Conservation (phyloP, 805 yeast species). For the Cyberlindnera veronae region DNA sequence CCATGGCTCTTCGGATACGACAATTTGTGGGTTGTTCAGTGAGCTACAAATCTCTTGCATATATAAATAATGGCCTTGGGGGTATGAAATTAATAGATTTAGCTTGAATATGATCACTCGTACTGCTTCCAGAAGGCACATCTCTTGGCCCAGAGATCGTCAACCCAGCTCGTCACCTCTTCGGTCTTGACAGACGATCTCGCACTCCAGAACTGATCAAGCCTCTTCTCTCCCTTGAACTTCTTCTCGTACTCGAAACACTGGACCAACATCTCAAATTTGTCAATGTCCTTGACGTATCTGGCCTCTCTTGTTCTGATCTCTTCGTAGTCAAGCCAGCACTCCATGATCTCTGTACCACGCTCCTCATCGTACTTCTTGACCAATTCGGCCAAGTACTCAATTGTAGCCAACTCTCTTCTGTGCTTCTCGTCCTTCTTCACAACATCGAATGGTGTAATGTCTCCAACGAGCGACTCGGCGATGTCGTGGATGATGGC, state of each 20-base stretch:
- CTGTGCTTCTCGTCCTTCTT: conserved; percentile 79
- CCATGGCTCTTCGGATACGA: conserved; percentile 87
- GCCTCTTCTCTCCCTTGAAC: conserved; percentile 51
- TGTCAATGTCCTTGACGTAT: conserved; percentile 91
- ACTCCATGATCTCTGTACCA: conserved; percentile 59
- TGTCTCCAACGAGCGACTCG: conserved; percentile 91
- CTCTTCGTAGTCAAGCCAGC: conserved; percentile 89
- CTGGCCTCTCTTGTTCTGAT: conserved; percentile 78
- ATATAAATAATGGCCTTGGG: background rate
- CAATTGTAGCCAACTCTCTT: conserved; percentile 71
- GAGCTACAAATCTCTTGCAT: background rate
- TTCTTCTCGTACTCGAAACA: conserved; percentile 80
- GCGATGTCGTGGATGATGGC: conserved; percentile 94
- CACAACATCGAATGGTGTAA: conserved; percentile 76
- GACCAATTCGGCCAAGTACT: conserved; percentile 58
- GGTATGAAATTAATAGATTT: background rate
- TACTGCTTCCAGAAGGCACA: conserved; percentile 34
- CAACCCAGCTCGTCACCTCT: conserved; percentile 69
- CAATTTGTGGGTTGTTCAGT: conserved; percentile 49
- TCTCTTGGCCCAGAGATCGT: conserved; percentile 50
- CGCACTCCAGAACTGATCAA: conserved; percentile 69
- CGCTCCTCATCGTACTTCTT: conserved; percentile 60
- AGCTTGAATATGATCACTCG: background rate
- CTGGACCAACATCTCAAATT: conserved; percentile 80
- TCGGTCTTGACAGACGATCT: conserved; percentile 59